These are phyloP conservation scores for Lodderomyces margitis DNA, from an alignment of 1,139 yeast genomes.

Conservation along the genomic window DNA sequence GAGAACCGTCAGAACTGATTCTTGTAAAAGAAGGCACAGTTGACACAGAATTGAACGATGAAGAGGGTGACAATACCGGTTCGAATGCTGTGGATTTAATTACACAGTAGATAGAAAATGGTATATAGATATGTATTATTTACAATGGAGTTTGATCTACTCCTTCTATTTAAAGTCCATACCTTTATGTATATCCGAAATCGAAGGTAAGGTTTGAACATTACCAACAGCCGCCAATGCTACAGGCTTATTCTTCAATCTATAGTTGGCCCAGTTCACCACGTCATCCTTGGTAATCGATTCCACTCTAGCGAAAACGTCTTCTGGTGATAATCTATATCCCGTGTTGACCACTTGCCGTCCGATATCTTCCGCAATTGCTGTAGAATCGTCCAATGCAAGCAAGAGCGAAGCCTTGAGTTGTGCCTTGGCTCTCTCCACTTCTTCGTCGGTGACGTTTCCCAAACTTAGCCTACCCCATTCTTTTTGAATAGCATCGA, in stretches of 20 bases:
- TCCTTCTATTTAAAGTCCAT: slow-evolving; percentile 25
- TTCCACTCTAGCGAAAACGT: slow-evolving; percentile 83
- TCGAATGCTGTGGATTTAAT: slow-evolving; percentile 18
- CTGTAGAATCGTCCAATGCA: slow-evolving; percentile 91
- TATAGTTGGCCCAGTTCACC: slow-evolving; percentile 83
- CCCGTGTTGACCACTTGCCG: slow-evolving; percentile 97
- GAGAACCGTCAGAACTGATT: slow-evolving; percentile 67
- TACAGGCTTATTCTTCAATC: slow-evolving; percentile 73
- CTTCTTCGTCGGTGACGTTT: slow-evolving; percentile 76
- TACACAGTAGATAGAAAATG: slow-evolving; percentile 12
- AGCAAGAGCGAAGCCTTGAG: slow-evolving; percentile 86
- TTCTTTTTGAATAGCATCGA: slow-evolving; percentile 77
- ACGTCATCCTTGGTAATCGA: slow-evolving; percentile 77
- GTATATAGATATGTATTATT: slow-evolving; percentile 4
- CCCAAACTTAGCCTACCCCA: slow-evolving; percentile 87
- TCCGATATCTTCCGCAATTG: slow-evolving; percentile 97
- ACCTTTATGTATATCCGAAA: slow-evolving; percentile 46
- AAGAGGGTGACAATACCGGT: slow-evolving; percentile 23
- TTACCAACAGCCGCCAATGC: slow-evolving; percentile 92
- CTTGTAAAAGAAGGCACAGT: slow-evolving; percentile 40
- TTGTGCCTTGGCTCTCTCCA: slow-evolving; percentile 91
- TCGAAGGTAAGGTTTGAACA: slow-evolving; percentile 60
- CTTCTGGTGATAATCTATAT: slow-evolving; percentile 84
- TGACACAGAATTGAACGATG: slow-evolving; percentile 45
- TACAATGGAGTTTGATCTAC: slow-evolving; percentile 3